A percentile compares a stretch with the other conserved stretches of the same genome.
These are phyloP conservation scores for Pyrus betulifolia DNA, from an alignment of 306 rosid genomes.

Conservation along the genomic window DNA sequence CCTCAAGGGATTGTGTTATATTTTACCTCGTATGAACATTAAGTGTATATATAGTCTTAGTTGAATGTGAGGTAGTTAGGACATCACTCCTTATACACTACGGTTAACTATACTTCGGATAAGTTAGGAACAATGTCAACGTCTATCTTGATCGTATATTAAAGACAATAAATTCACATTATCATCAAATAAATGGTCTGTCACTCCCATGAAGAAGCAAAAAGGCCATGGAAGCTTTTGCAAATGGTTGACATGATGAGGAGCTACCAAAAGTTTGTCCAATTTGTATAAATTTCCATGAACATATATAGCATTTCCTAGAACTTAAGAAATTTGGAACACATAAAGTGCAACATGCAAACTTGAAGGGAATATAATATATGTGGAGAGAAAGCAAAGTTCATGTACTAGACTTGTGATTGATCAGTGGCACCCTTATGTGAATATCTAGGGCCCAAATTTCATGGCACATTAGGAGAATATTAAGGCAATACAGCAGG, in stretches of 20 bases:
- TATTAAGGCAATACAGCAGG: not conserved
- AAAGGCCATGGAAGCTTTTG: no score
- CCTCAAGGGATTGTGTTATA: no score
- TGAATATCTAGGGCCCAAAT: conserved; percentile 17
- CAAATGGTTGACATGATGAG: not conserved
- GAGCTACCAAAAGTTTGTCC: not conserved
- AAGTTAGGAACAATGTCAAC: no score
- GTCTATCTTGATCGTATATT: no score
- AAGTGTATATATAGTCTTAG: no score
- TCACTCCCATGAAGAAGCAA: no score
- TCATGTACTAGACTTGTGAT: not conserved
- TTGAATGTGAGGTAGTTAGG: not conserved
- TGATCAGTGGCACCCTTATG: not conserved
- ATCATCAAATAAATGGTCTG: no score
- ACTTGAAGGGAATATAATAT: not conserved
- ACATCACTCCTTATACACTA: no score
- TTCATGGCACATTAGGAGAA: conserved; percentile 22
- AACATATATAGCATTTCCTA: not conserved
- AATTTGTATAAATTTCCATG: not conserved
- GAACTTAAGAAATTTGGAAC: not conserved
- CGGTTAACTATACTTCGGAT: no score
- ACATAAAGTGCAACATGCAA: not conserved
- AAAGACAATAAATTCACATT: no score
- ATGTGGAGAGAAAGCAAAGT: not conserved
- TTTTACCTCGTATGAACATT: no score